These are phyloP conservation scores for Craterostigma plantagineum DNA, from an alignment of 257 asterid species.

Conservation along the genomic window DNA sequence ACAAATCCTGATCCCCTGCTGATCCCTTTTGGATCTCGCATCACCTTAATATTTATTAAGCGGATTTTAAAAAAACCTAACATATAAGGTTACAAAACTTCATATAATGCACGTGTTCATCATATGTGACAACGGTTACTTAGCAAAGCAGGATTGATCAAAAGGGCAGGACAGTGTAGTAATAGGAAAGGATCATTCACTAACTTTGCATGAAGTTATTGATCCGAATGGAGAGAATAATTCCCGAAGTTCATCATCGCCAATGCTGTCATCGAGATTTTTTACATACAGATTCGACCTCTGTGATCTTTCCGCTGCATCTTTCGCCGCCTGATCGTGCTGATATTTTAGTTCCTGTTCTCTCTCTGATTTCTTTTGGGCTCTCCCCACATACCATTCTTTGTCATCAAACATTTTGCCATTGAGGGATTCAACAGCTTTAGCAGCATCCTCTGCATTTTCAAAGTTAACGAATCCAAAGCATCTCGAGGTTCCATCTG, in stretches of 20 bases:
- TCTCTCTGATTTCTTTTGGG: constrained; percentile 41
- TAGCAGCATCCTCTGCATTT: constrained; percentile 36
- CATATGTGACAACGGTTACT: background rate
- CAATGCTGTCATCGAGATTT: constrained; percentile 43
- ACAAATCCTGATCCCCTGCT: constrained; percentile 66
- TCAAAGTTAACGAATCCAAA: constrained; percentile 6
- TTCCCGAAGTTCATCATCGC: constrained; percentile 37
- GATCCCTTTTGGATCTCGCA: constrained; percentile 39
- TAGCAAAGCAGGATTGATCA: background rate
- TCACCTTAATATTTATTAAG: constrained; percentile 17
- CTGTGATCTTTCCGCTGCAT: constrained; percentile 31
- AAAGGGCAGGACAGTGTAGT: background rate
- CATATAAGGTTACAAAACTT: too few species aligned
- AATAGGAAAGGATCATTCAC: background rate
- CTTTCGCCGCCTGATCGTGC: constrained; percentile 28
- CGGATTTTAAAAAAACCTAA: too few species aligned
- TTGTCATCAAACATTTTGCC: constrained; percentile 28
- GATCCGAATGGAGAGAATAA: constrained; percentile 31
- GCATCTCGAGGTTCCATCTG: constrained; percentile 34
- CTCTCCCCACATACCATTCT: constrained; percentile 49
- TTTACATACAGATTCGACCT: constrained; percentile 35
- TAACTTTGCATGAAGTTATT: constrained; percentile 38
- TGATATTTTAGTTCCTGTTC: constrained; percentile 30
- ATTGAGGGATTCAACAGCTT: constrained; percentile 34
- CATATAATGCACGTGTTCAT: too few species aligned